Percentiles rank a stretch among this genome's conserved stretches.
Evolutionary conservation across 2,329 filamentous ascomycete species (phyloP).

Genomic region (Penicillium sp.): DNA sequence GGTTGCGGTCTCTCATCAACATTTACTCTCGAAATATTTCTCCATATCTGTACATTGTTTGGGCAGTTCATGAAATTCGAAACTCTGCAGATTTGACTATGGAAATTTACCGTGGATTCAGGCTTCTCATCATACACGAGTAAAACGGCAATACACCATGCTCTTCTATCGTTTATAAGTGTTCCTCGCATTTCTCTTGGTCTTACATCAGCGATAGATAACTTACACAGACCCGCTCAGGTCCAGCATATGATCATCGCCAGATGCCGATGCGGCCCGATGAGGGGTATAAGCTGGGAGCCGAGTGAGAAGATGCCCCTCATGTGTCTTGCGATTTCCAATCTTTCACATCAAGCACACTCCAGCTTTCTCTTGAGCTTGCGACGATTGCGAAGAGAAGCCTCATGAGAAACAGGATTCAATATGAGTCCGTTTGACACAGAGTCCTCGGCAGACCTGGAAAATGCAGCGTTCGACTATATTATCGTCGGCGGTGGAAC

Average conservation of each 20-base stretch:
- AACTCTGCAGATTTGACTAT: too few species aligned
- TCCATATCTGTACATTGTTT: too few species aligned
- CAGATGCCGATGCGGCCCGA: background rate
- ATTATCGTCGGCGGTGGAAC: background rate
- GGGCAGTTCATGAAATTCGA: too few species aligned
- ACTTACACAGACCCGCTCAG: background rate
- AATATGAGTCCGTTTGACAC: background rate
- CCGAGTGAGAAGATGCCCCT: background rate
- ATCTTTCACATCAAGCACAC: background rate
- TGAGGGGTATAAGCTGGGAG: background rate
- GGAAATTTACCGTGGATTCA: too few species aligned
- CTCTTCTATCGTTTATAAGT: background rate
- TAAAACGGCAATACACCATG: background rate
- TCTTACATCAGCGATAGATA: background rate
- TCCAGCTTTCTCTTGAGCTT: background rate
- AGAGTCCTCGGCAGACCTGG: background rate
- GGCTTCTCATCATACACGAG: too few species aligned
- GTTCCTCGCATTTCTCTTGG: background rate
- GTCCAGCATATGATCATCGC: background rate
- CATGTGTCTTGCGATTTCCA: background rate
- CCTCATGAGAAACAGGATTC: too few species aligned
- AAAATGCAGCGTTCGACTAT: background rate
- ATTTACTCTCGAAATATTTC: background rate
- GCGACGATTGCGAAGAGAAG: background rate
- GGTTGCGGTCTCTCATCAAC: too few species aligned